Conservation (phyloP, 176 grass and related monocot species). For the Triticum aestivum region DNA sequence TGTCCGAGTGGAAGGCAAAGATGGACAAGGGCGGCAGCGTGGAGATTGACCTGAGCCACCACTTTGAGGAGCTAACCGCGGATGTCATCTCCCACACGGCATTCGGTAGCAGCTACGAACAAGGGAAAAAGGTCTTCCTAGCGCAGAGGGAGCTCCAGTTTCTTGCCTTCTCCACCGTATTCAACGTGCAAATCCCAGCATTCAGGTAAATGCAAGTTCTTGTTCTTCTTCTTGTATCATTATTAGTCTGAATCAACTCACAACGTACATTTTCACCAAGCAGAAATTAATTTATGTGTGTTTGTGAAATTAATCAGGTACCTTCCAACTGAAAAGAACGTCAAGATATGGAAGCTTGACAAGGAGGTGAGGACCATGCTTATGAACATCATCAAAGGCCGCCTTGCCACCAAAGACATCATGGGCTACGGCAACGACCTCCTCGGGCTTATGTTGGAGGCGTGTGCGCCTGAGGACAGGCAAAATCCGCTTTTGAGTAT, state of each 20-base stretch:
- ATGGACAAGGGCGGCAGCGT: not conserved
- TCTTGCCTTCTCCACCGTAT: not conserved
- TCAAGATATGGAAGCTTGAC: slow-evolving; percentile 14
- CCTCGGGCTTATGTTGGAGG: slow-evolving; percentile 41
- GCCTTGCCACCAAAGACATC: not conserved
- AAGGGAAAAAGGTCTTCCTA: slow-evolving; percentile 35
- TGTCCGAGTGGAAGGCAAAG: slow-evolving; percentile 42
- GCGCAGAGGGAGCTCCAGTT: slow-evolving; percentile 31
- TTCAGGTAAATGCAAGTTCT: not conserved
- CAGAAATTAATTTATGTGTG: not conserved
- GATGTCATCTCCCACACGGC: slow-evolving; percentile 42
- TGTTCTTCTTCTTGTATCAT: not conserved
- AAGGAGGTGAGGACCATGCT: slow-evolving; percentile 23
- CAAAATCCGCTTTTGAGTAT: slow-evolving; percentile 25
- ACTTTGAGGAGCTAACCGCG: slow-evolving; percentile 38
- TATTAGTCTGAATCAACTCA: not conserved
- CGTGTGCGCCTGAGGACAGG: not conserved
- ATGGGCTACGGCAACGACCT: slow-evolving; percentile 29
- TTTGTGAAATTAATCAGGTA: not conserved
- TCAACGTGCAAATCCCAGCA: slow-evolving; percentile 20
- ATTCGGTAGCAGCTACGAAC: slow-evolving; percentile 33
- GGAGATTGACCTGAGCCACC: slow-evolving; percentile 31
- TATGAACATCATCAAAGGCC: slow-evolving; percentile 9
- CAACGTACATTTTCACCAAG: not conserved
- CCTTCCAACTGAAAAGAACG: slow-evolving; percentile 26